Conservation (phyloP, 306 rosid genomes). For the Dalbergia cochinchinensis region DNA sequence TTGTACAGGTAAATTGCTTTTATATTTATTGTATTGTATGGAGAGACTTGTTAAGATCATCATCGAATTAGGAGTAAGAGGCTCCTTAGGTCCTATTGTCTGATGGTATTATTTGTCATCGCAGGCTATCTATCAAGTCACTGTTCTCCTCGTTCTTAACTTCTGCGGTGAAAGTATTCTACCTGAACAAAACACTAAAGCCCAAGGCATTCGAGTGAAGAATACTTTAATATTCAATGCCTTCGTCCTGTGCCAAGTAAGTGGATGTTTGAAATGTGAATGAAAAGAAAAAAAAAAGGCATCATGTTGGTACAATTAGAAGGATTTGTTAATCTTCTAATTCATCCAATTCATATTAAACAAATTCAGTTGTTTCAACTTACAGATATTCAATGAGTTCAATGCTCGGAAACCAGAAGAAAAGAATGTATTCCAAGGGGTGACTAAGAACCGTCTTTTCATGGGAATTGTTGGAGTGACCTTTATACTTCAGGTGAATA, state of each 20-base stretch:
- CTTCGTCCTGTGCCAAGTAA: constrained; percentile 93
- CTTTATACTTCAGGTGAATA: constrained; percentile 73
- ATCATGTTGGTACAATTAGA: neutral
- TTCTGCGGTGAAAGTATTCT: constrained; percentile 71
- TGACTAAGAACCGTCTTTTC: constrained; percentile 81
- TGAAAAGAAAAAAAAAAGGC: neutral
- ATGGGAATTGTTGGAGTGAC: constrained; percentile 80
- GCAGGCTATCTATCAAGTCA: constrained; percentile 88
- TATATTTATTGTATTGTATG: constrained; percentile 18
- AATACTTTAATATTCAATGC: constrained; percentile 90
- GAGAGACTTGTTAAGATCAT: constrained; percentile 2
- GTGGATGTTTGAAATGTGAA: constrained; percentile 36
- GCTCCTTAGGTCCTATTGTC: constrained; percentile 21
- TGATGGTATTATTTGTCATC: constrained; percentile 39
- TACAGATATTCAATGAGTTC: constrained; percentile 91
- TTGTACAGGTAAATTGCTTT: constrained; percentile 70
- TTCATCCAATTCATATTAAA: constrained; percentile 24
- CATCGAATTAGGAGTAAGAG: neutral
- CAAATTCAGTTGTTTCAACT: constrained; percentile 14
- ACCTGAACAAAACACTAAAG: constrained; percentile 42
- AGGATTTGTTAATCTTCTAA: constrained; percentile 17
- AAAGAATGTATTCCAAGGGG: constrained; percentile 81
- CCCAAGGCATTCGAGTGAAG: constrained; percentile 57
- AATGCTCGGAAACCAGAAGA: constrained; percentile 97
- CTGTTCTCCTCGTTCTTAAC: constrained; percentile 80